phyloP scores from a whole-genome alignment of 371 early-diverging fungal genomes.

The Funneliformis caledonium region DNA sequence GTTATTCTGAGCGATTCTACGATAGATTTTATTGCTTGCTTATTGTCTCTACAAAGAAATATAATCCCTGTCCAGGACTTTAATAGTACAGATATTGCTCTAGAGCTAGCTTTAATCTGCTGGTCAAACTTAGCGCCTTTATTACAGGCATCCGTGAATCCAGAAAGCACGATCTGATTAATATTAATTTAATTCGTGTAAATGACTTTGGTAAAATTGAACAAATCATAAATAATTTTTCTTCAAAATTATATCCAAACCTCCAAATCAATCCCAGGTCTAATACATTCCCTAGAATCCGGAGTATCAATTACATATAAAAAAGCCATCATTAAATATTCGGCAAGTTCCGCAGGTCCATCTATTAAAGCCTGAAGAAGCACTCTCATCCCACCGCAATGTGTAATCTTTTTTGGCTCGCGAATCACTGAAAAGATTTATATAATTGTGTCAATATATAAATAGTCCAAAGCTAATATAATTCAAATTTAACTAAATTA shows the following conservation, averaged over 20 bases:
- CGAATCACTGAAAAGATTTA: constrained; percentile 46
- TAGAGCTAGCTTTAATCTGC: constrained; percentile 64
- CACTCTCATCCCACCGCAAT: constrained; percentile 72
- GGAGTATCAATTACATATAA: constrained; percentile 76
- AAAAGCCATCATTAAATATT: constrained; percentile 68
- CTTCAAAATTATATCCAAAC: constrained; percentile 44
- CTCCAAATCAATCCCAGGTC: constrained; percentile 82
- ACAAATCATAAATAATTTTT: constrained; percentile 13
- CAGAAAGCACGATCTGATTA: constrained; percentile 71
- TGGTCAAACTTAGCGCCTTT: constrained; percentile 67
- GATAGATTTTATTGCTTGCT: constrained; percentile 72
- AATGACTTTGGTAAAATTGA: neutral
- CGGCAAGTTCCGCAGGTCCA: constrained; percentile 68
- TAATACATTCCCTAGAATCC: constrained; percentile 63
- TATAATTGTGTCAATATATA: neutral
- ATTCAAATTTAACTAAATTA: neutral
- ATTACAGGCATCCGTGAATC: constrained; percentile 76
- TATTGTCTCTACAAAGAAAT: constrained; percentile 75
- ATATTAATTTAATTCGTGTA: neutral
- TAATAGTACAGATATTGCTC: constrained; percentile 64
- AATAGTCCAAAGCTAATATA: neutral
- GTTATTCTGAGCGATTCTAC: constrained; percentile 78
- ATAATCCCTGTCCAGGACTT: constrained; percentile 81
- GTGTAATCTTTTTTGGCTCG: constrained; percentile 66
- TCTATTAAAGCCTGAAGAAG: constrained; percentile 75